Evolutionary conservation across 805 yeast species (phyloP).

Genomic region (Scheffersomyces ergatensis): DNA sequence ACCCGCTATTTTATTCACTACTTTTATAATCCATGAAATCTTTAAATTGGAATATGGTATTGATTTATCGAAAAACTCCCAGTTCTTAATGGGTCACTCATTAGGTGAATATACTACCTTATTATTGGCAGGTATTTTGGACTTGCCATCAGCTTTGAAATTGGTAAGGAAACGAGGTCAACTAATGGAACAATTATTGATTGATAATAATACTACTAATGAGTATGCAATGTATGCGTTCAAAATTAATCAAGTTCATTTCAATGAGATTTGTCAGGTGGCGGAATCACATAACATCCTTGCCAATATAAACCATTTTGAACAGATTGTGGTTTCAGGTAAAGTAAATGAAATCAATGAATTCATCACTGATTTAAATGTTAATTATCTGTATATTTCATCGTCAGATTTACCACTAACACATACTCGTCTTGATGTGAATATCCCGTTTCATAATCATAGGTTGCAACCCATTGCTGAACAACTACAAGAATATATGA

Average conservation of each 20-base stretch:
- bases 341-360: conserved; percentile 17
- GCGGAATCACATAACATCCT: conserved; percentile 24
- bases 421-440: conserved; percentile 38
- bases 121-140: conserved; percentile 31
- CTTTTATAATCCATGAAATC: conserved; percentile 26
- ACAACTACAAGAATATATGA: conserved; percentile 15
- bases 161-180: conserved; percentile 45
- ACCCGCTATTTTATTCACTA: conserved; percentile 49
- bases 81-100: conserved; percentile 45
- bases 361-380: conserved; percentile 16
- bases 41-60: conserved; percentile 15
- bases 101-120: conserved; percentile 51
- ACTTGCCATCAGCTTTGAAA: conserved; percentile 31
- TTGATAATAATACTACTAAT: conserved; percentile 8
- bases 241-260: conserved; percentile 22
- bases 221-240: conserved; percentile 36
- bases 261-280: conserved; percentile 17
- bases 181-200: conserved; percentile 35
- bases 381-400: conserved; percentile 13
- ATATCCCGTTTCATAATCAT: conserved; percentile 51
- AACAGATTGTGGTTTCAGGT: conserved; percentile 48
- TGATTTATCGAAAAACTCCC: conserved; percentile 13
- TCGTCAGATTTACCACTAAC: conserved; percentile 14
- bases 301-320: conserved; percentile 46
- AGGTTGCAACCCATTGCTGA: conserved; percentile 36